Evolutionary conservation across 1,139 yeast species (phyloP).

Genomic region (Hanseniaspora sp.): DNA sequence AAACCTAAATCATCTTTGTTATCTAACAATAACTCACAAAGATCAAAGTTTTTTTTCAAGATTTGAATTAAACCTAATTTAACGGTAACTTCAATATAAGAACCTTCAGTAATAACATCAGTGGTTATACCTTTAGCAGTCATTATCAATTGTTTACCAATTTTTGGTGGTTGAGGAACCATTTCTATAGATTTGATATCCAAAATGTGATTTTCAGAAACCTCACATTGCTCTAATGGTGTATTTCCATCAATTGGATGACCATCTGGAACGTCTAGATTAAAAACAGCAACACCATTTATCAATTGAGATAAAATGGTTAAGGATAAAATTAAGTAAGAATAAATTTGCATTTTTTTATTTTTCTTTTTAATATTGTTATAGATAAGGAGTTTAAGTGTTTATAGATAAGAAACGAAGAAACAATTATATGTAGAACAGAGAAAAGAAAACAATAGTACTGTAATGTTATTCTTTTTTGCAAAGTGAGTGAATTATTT

Average conservation of each 20-base stretch:
- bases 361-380: no score
- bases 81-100: slow-evolving; percentile 88
- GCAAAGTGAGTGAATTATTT: no score
- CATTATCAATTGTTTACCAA: slow-evolving; percentile 71
- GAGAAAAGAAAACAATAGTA: slow-evolving; percentile 2
- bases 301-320: background rate
- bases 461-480: no score
- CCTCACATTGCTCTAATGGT: slow-evolving; percentile 70
- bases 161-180: slow-evolving; percentile 76
- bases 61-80: slow-evolving; percentile 83
- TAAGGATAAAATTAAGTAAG: background rate
- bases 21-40: slow-evolving; percentile 76
- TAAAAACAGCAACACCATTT: background rate
- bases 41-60: slow-evolving; percentile 73
- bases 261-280: background rate
- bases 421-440: no score
- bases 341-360: background rate
- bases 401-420: background rate
- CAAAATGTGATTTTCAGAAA: slow-evolving; percentile 49
- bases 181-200: slow-evolving; percentile 49
- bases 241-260: slow-evolving; percentile 80
- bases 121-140: slow-evolving; percentile 56
- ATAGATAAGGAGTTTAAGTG: no score
- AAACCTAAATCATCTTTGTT: slow-evolving; percentile 48
- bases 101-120: slow-evolving; percentile 58